Conservation (phyloP, 352 stramenopile genomes). For the Hyaloperonospora brassicae region DNA sequence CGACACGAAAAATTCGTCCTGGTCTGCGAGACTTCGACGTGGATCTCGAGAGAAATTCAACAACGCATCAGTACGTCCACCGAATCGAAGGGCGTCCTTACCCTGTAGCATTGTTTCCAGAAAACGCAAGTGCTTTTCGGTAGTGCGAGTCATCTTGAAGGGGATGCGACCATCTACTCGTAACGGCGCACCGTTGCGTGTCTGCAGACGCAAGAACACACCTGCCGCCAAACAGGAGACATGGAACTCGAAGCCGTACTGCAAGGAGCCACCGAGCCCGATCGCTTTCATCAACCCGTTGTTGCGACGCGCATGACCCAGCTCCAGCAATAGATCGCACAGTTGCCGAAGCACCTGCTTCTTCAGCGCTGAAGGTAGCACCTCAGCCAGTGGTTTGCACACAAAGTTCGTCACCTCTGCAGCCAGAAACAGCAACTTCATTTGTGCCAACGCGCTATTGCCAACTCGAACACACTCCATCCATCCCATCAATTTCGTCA, state of each 20-base stretch:
- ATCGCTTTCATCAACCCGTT: slow-evolving; percentile 84
- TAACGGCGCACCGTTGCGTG: slow-evolving; percentile 54
- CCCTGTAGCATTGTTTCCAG: slow-evolving; percentile 67
- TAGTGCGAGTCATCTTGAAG: slow-evolving; percentile 76
- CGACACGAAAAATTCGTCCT: slow-evolving; percentile 81
- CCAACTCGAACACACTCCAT: slow-evolving; percentile 54
- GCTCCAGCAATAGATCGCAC: slow-evolving; percentile 46
- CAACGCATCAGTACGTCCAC: slow-evolving; percentile 63
- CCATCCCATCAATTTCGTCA: slow-evolving; percentile 67
- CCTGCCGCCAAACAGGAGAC: slow-evolving; percentile 61
- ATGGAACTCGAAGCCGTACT: slow-evolving; percentile 76
- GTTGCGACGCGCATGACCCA: slow-evolving; percentile 64
- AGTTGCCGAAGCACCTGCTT: slow-evolving; percentile 75
- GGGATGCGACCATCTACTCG: slow-evolving; percentile 66
- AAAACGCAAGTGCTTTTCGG: slow-evolving; percentile 63
- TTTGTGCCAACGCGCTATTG: slow-evolving; percentile 52
- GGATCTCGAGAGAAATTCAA: slow-evolving; percentile 59
- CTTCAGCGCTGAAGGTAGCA: slow-evolving; percentile 51
- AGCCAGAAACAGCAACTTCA: slow-evolving; percentile 77
- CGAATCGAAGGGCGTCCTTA: slow-evolving; percentile 72
- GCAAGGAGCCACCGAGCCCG: slow-evolving; percentile 62
- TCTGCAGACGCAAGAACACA: slow-evolving; percentile 75
- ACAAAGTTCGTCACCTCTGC: slow-evolving; percentile 73
- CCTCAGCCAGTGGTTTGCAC: slow-evolving; percentile 42
- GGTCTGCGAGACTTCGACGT: slow-evolving; percentile 65